phyloP scores from a whole-genome alignment of 805 yeast species.

The Wickerhamiella domercqiae region DNA sequence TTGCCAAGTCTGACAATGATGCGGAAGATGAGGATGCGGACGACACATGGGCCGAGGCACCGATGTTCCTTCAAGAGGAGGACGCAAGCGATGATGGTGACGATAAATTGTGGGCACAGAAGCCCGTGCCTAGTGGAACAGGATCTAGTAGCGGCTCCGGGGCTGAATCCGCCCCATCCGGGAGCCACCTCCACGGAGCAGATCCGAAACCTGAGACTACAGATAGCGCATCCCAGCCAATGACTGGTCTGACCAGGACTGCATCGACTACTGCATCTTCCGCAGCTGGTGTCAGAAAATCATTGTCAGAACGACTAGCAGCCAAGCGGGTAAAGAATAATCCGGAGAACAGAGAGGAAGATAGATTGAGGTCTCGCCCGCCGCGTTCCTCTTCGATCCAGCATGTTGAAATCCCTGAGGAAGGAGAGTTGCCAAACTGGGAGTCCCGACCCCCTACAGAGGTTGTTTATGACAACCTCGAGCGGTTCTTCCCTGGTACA shows the following conservation, averaged over 20 bases:
- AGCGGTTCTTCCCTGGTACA: conserved; percentile 80
- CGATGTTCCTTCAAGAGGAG: conserved; percentile 30
- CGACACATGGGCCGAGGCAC: conserved; percentile 49
- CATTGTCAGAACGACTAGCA: no score
- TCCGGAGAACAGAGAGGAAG: not conserved
- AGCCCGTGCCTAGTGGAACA: conserved; percentile 19
- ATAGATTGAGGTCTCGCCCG: not conserved
- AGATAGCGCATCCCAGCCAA: no score
- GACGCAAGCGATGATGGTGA: conserved; percentile 26
- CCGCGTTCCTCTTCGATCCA: conserved; percentile 8
- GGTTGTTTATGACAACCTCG: conserved; percentile 80
- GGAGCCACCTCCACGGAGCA: not conserved
- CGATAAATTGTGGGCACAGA: conserved; percentile 47
- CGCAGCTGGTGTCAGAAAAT: no score
- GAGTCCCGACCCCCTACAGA: conserved; percentile 85
- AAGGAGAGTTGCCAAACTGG: not conserved
- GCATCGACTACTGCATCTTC: no score
- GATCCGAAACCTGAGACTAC: not conserved
- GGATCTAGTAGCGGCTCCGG: no score
- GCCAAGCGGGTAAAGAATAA: not conserved
- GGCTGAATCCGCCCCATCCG: no score
- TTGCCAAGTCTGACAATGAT: not conserved
- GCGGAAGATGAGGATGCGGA: not conserved
- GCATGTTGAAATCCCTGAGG: not conserved
- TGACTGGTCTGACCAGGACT: no score